Conservation (phyloP, 2,329 filamentous ascomycete species). For the Tolypocladium pustulatum region DNA sequence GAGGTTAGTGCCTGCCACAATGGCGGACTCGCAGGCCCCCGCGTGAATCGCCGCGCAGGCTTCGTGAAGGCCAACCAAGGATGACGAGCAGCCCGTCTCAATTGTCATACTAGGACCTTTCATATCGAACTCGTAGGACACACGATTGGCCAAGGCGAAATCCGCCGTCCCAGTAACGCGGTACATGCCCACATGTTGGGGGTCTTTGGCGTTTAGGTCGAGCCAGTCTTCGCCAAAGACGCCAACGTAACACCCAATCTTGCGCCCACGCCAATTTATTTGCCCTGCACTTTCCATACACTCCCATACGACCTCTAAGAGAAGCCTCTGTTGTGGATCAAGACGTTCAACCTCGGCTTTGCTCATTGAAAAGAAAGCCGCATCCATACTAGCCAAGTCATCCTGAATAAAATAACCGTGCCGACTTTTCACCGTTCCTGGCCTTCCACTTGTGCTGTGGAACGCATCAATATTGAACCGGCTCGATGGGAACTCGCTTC, state of each 20-base stretch:
- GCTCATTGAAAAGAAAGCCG: slow-evolving; percentile 13
- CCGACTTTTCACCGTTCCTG: slow-evolving; percentile 1
- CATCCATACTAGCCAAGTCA: slow-evolving; percentile 11
- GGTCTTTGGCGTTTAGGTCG: slow-evolving; percentile 3
- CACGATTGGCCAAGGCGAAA: slow-evolving; percentile 16
- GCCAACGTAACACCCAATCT: slow-evolving; percentile 7
- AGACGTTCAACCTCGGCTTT: slow-evolving; percentile 14
- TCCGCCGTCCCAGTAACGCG: slow-evolving; percentile 14
- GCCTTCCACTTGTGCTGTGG: slow-evolving; percentile 3
- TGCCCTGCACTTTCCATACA: slow-evolving; percentile 6
- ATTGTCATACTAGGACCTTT: slow-evolving; percentile 16
- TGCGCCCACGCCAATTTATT: background rate
- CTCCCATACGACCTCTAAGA: slow-evolving; percentile 16
- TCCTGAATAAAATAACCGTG: slow-evolving; percentile 16
- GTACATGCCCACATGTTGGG: slow-evolving; percentile 1
- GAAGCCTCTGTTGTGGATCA: slow-evolving; percentile 21
- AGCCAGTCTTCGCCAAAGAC: slow-evolving; percentile 7
- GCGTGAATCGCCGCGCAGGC: slow-evolving; percentile 13
- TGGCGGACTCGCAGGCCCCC: slow-evolving; percentile 11
- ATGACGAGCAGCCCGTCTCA: slow-evolving; percentile 20
- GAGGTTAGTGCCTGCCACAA: slow-evolving; percentile 14
- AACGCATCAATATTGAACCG: slow-evolving; percentile 8
- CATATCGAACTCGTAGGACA: slow-evolving; percentile 19
- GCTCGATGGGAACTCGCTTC: slow-evolving; percentile 3
- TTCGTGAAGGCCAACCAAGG: slow-evolving; percentile 15